These are phyloP conservation scores for Penicillium sclerotigenum DNA, from an alignment of 2,329 filamentous ascomycete species.

Conservation along the genomic window DNA sequence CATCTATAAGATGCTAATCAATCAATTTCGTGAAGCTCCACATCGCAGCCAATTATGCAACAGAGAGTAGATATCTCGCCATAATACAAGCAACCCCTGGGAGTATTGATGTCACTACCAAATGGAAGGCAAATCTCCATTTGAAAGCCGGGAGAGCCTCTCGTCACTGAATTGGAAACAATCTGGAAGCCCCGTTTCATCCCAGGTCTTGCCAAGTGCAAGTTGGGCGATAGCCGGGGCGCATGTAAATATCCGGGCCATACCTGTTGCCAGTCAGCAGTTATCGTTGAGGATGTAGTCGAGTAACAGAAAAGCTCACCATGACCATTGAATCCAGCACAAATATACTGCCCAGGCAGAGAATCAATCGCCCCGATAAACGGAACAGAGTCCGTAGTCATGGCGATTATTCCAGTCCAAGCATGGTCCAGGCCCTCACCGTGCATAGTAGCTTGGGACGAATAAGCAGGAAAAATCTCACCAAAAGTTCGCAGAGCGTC, in stretches of 20 bases:
- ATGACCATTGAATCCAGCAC: slow-evolving; percentile 52
- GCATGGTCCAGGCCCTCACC: slow-evolving; percentile 48
- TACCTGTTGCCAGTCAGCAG: slow-evolving; percentile 13
- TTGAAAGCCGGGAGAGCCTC: slow-evolving; percentile 20
- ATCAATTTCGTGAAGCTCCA: not conserved
- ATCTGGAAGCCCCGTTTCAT: slow-evolving; percentile 38
- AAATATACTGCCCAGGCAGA: slow-evolving; percentile 47
- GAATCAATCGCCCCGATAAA: slow-evolving; percentile 45
- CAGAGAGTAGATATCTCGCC: not conserved
- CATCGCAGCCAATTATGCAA: not conserved
- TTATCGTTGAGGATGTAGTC: not conserved
- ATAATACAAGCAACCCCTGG: no score
- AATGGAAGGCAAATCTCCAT: slow-evolving; percentile 17
- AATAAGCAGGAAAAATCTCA: slow-evolving; percentile 33
- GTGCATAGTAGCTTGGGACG: slow-evolving; percentile 20
- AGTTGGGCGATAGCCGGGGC: slow-evolving; percentile 46
- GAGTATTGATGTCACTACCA: slow-evolving; percentile 9
- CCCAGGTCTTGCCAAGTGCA: slow-evolving; percentile 40
- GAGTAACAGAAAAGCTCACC: slow-evolving; percentile 23
- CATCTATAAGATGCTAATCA: not conserved
- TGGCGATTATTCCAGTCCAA: slow-evolving; percentile 50
- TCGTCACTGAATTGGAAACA: slow-evolving; percentile 36
- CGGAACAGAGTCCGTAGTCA: slow-evolving; percentile 49
- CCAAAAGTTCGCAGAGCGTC: slow-evolving; percentile 40
- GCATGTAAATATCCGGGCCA: slow-evolving; percentile 50